Evolutionary conservation across 306 rosid genomes (phyloP).

Genomic region (Rosa multiflora): DNA sequence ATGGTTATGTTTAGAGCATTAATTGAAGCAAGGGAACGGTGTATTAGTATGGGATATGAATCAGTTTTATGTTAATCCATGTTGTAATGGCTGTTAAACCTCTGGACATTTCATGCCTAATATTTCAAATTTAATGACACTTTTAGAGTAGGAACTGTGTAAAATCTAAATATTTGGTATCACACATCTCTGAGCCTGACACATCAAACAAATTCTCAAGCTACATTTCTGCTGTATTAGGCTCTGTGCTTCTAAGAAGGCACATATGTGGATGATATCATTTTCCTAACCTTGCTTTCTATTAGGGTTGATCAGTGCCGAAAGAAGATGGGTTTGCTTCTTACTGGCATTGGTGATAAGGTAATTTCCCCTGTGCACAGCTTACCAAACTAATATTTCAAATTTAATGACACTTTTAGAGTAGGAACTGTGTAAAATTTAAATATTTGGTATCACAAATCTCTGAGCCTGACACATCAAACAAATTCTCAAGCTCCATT

Average conservation of each 20-base stretch:
- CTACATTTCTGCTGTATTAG: neutral
- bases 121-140: neutral
- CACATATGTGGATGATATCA: constrained; percentile 7
- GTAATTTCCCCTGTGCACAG: too few relatives aligned
- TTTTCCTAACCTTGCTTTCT: constrained; percentile 34
- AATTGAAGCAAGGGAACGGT: neutral
- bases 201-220: neutral
- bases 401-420: too few relatives aligned
- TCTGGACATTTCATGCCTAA: neutral
- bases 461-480: too few relatives aligned
- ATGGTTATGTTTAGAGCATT: neutral
- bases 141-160: neutral
- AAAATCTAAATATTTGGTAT: neutral
- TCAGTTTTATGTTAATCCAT: neutral
- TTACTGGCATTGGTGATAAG: too few relatives aligned
- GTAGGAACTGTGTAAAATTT: too few relatives aligned
- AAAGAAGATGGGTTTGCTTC: too few relatives aligned
- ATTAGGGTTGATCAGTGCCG: too few relatives aligned
- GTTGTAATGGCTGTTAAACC: neutral
- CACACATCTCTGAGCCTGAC: neutral
- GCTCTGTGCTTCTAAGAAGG: constrained; percentile 6
- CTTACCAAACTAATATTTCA: too few relatives aligned
- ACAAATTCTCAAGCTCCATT: too few relatives aligned
- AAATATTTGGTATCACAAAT: too few relatives aligned
- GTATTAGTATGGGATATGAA: neutral